phyloP scores from a whole-genome alignment of 345 rosid genomes.

The Cardiospermum halicacabum region DNA sequence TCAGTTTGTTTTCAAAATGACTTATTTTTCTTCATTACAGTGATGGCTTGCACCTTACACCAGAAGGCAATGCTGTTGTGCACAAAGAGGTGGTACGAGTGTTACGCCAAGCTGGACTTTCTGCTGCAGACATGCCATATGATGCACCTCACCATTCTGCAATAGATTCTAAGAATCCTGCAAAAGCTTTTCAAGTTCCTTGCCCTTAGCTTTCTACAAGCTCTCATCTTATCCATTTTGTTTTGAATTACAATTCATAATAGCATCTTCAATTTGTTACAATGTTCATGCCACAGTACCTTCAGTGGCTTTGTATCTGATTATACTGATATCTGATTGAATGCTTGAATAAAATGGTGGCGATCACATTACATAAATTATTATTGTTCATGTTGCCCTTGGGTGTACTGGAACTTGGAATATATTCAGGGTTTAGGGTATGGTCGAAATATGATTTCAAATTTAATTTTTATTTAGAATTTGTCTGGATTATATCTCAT shows the following conservation, averaged over 20 bases:
- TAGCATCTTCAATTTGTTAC: background rate
- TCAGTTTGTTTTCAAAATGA: background rate
- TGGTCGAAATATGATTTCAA: no score
- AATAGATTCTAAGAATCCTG: conserved; percentile 62
- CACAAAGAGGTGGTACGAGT: conserved; percentile 48
- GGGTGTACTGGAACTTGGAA: no score
- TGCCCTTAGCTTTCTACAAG: conserved; percentile 22
- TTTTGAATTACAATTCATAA: background rate
- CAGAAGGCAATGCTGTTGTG: conserved; percentile 71
- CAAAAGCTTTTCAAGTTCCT: conserved; percentile 51
- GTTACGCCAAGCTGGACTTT: conserved; percentile 63
- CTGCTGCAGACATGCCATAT: conserved; percentile 66
- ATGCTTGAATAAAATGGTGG: background rate
- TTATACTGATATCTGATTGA: background rate
- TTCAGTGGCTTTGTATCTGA: background rate
- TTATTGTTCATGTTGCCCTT: no score
- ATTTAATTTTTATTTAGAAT: no score
- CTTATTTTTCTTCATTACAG: conserved; percentile 33
- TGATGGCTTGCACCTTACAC: conserved; percentile 82
- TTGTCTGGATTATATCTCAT: no score
- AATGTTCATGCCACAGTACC: background rate
- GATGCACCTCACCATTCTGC: conserved; percentile 77
- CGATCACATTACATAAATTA: no score
- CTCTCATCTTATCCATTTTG: background rate
- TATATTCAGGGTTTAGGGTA: no score